Conservation (phyloP, 1,284 basidiomycete species). For the Pascua sp. region DNA sequence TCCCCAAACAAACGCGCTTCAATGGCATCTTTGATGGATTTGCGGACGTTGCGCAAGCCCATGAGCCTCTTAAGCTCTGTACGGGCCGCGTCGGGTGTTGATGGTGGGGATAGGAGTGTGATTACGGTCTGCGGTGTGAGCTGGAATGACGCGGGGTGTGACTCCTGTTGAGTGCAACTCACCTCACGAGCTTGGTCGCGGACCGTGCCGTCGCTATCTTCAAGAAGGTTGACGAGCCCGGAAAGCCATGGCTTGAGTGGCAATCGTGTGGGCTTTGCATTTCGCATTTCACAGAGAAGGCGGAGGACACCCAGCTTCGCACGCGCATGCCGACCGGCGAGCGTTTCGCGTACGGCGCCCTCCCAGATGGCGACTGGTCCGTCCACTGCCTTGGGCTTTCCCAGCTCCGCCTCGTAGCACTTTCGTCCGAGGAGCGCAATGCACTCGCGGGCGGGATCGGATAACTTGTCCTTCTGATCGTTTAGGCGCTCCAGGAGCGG, state of each 20-base stretch:
- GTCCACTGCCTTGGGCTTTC: conserved; percentile 68
- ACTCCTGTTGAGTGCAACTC: conserved; percentile 6
- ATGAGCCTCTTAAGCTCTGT: conserved; percentile 92
- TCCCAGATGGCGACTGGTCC: conserved; percentile 73
- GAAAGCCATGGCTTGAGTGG: conserved; percentile 80
- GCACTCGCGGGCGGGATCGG: conserved; percentile 29
- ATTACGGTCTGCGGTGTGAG: conserved; percentile 60
- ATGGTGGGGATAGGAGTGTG: conserved; percentile 75
- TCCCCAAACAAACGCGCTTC: conserved; percentile 29
- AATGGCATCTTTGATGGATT: conserved; percentile 63
- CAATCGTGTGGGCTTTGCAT: conserved; percentile 73
- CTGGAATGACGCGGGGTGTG: no score
- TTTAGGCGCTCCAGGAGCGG: conserved; percentile 40
- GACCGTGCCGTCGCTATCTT: conserved; percentile 86
- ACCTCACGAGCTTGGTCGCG: conserved; percentile 70
- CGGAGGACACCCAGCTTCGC: conserved; percentile 52
- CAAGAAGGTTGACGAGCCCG: conserved; percentile 74
- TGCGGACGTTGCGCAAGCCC: conserved; percentile 75
- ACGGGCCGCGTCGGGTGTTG: conserved; percentile 76
- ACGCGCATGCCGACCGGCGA: conserved; percentile 74
- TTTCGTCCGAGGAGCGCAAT: conserved; percentile 30
- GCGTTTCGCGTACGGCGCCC: conserved; percentile 63
- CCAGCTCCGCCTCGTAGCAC: conserved; percentile 27
- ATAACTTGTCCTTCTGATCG: conserved; percentile 44
- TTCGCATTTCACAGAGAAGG: conserved; percentile 54